Conservation (phyloP, 129 eudicot species). For the Silybum marianum region DNA sequence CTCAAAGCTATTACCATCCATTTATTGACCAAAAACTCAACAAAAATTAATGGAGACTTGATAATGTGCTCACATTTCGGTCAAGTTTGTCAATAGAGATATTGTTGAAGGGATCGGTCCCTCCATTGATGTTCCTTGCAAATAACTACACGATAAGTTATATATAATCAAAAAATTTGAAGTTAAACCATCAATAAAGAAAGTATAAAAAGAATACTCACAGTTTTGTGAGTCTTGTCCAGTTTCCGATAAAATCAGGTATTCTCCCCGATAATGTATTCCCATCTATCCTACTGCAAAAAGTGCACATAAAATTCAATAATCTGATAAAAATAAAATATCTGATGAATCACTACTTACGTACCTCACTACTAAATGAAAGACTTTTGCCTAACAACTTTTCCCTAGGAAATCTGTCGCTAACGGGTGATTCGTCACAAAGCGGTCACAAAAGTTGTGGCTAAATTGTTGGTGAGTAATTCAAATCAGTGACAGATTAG, state of each 20-base stretch:
- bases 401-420: too few species aligned
- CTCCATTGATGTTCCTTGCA: conserved; percentile 80
- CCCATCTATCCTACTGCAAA: conserved; percentile 85
- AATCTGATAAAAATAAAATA: background rate
- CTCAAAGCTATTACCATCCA: too few species aligned
- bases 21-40: too few species aligned
- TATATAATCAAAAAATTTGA: background rate
- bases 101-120: conserved; percentile 78
- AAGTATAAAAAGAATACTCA: conserved; percentile 40
- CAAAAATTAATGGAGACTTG: background rate
- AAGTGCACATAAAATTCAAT: conserved; percentile 7
- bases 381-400: too few species aligned
- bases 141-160: conserved; percentile 46
- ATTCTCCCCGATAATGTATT: conserved; percentile 72
- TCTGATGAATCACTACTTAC: background rate
- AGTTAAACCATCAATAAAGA: background rate
- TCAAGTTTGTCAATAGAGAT: conserved; percentile 51
- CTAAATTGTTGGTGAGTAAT: too few species aligned
- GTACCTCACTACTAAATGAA: too few species aligned
- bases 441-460: too few species aligned
- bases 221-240: conserved; percentile 59
- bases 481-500: too few species aligned
- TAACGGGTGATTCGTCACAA: too few species aligned
- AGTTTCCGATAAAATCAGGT: conserved; percentile 83
- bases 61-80: conserved; percentile 53